These are phyloP conservation scores for Fusarium siculi DNA, from an alignment of 2,329 filamentous ascomycete genomes.

Conservation along the genomic window DNA sequence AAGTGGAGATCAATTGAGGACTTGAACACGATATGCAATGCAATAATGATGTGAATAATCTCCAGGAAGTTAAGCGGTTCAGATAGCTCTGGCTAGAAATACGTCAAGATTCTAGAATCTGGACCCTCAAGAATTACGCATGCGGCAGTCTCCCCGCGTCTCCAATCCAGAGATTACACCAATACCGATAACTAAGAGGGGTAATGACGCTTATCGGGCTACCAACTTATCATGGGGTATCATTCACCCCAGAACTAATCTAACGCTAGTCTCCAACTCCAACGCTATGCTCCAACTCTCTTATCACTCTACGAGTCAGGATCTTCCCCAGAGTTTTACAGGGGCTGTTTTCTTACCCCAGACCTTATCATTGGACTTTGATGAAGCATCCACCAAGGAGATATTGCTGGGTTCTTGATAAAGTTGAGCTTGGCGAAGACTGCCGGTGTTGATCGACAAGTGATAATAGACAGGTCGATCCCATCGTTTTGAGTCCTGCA, in stretches of 20 bases:
- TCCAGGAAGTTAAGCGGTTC: background rate
- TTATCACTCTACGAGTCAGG: conserved; percentile 15
- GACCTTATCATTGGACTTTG: conserved; percentile 17
- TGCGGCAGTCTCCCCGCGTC: background rate
- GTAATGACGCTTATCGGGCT: conserved; percentile 8
- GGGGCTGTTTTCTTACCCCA: conserved; percentile 15
- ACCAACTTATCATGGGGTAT: conserved; percentile 12
- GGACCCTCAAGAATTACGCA: background rate
- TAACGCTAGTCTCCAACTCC: conserved; percentile 15
- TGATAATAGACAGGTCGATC: conserved; percentile 4
- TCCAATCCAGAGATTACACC: background rate
- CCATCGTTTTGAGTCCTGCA: background rate
- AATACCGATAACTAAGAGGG: conserved; percentile 9
- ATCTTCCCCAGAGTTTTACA: conserved; percentile 20
- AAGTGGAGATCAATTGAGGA: background rate
- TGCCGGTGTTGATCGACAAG: background rate
- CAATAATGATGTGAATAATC: background rate
- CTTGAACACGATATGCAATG: too few relatives aligned
- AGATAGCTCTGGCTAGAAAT: background rate
- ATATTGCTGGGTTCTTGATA: conserved; percentile 3
- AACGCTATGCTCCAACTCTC: conserved; percentile 18
- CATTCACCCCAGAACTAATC: conserved; percentile 33
- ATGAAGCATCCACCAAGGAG: background rate
- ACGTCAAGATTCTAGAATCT: background rate
- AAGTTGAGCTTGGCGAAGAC: background rate